A percentile compares a stretch with the other conserved stretches of the same genome.
These are phyloP conservation scores for Borovskyia barvae DNA, from an alignment of 208 protist species.

Conservation along the genomic window DNA sequence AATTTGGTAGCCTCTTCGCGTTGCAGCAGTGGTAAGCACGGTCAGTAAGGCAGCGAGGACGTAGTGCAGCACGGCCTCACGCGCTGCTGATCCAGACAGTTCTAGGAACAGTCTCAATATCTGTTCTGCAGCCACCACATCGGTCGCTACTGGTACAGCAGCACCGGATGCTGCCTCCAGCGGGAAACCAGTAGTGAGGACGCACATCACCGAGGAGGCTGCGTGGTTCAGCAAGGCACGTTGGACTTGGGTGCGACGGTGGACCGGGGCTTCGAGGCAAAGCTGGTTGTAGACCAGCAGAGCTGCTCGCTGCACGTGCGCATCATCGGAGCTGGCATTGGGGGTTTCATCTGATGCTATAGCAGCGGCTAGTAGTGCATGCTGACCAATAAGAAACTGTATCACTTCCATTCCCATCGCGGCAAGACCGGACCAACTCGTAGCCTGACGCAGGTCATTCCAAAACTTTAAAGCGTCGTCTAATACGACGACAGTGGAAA, in stretches of 20 bases:
- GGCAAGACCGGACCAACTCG: conserved; percentile 33
- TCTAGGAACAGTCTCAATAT: conserved; percentile 20
- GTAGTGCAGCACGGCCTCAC: conserved; percentile 23
- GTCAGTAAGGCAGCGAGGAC: conserved; percentile 24
- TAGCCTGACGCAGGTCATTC: conserved; percentile 28
- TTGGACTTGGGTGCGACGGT: conserved; percentile 10
- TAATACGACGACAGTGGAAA: conserved; percentile 8
- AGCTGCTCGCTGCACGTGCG: conserved; percentile 5
- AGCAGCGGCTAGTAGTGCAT: not conserved
- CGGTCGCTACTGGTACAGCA: conserved; percentile 10
- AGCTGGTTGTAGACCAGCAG: conserved; percentile 17
- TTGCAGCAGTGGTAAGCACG: conserved; percentile 14
- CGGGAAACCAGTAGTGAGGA: not conserved
- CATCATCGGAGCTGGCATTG: not conserved
- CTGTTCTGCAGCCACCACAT: conserved; percentile 13
- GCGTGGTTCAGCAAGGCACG: conserved; percentile 14
- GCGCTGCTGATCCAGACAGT: conserved; percentile 2
- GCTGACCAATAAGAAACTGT: conserved; percentile 18
- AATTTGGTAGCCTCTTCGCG: not conserved
- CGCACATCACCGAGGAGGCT: conserved; percentile 12
- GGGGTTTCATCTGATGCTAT: not conserved
- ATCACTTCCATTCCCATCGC: conserved; percentile 45
- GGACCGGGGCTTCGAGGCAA: conserved; percentile 3
- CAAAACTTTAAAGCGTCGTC: conserved; percentile 41
- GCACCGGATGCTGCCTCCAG: no score